These are phyloP conservation scores for Cutaneotrichosporon dermatis DNA, from an alignment of 1,284 basidiomycete species.

Conservation along the genomic window DNA sequence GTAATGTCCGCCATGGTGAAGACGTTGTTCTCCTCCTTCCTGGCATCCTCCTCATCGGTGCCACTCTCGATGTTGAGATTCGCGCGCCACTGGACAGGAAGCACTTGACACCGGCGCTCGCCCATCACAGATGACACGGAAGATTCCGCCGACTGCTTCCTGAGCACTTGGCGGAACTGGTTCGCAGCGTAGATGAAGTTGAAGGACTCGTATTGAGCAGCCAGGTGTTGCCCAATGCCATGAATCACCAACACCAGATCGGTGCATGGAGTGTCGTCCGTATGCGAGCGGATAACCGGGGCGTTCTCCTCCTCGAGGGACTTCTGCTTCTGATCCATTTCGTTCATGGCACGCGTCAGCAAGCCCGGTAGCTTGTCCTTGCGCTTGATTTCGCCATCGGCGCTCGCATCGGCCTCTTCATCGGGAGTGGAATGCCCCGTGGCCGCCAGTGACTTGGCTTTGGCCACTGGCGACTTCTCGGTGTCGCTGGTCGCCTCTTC, in stretches of 20 bases:
- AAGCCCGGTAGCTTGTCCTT: slow-evolving; percentile 1
- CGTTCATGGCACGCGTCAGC: slow-evolving; percentile 8
- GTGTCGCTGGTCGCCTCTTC: neutral
- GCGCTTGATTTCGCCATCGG: slow-evolving; percentile 8
- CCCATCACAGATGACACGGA: slow-evolving; percentile 51
- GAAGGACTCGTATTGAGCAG: slow-evolving; percentile 52
- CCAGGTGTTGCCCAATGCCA: slow-evolving; percentile 53
- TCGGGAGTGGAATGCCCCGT: slow-evolving; percentile 30
- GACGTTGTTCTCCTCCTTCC: slow-evolving; percentile 51
- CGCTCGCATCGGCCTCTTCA: slow-evolving; percentile 10
- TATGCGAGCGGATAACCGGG: slow-evolving; percentile 40
- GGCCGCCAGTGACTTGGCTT: neutral
- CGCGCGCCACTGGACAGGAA: slow-evolving; percentile 57
- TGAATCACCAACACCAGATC: slow-evolving; percentile 54
- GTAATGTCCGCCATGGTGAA: slow-evolving; percentile 54
- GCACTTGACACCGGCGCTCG: slow-evolving; percentile 51
- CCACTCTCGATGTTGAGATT: slow-evolving; percentile 51
- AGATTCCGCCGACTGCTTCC: slow-evolving; percentile 50
- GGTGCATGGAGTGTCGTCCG: slow-evolving; percentile 48
- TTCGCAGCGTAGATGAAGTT: slow-evolving; percentile 55
- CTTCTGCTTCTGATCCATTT: slow-evolving; percentile 9
- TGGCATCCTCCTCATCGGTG: slow-evolving; percentile 48
- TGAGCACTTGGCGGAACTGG: slow-evolving; percentile 50
- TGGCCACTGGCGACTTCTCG: neutral
- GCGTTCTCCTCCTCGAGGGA: slow-evolving; percentile 44